Evolutionary conservation across 2,329 filamentous ascomycete genomes (phyloP).

Genomic region (Bipolaris sorokiniana): DNA sequence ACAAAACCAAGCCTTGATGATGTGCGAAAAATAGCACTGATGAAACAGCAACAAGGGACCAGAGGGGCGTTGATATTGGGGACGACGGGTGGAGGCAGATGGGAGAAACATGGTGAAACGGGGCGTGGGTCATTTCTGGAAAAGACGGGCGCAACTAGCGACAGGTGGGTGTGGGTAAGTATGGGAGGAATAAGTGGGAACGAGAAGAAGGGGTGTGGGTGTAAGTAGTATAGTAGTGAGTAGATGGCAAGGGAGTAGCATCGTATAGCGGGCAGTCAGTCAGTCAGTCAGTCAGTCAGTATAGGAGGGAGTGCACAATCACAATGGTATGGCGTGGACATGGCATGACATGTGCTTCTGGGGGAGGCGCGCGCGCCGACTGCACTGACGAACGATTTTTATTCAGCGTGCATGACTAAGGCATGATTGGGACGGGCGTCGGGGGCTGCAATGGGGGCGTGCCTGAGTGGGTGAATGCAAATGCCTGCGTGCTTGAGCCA

Average conservation of each 20-base stretch:
- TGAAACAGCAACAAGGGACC: constrained; percentile 10
- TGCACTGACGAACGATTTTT: constrained; percentile 1
- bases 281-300: too few relatives aligned
- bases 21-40: constrained; percentile 10
- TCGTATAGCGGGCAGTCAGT: too few relatives aligned
- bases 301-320: too few relatives aligned
- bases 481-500: background rate
- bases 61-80: background rate
- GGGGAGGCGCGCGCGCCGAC: background rate
- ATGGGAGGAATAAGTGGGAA: too few relatives aligned
- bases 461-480: constrained; percentile 19
- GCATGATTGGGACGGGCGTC: constrained; percentile 9
- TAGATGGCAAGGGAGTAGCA: background rate
- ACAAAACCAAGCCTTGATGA: constrained; percentile 8
- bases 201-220: too few relatives aligned
- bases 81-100: constrained; percentile 4
- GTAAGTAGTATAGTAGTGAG: too few relatives aligned
- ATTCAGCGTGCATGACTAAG: background rate
- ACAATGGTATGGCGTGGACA: too few relatives aligned
- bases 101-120: constrained; percentile 14
- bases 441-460: constrained; percentile 14
- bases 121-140: constrained; percentile 6
- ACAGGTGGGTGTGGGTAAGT: too few relatives aligned
- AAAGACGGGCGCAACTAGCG: constrained; percentile 11
- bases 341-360: background rate